Evolutionary conservation across 371 early-diverging fungal genomes (phyloP).

Genomic region (Homolaphlyctis polyrhiza): DNA sequence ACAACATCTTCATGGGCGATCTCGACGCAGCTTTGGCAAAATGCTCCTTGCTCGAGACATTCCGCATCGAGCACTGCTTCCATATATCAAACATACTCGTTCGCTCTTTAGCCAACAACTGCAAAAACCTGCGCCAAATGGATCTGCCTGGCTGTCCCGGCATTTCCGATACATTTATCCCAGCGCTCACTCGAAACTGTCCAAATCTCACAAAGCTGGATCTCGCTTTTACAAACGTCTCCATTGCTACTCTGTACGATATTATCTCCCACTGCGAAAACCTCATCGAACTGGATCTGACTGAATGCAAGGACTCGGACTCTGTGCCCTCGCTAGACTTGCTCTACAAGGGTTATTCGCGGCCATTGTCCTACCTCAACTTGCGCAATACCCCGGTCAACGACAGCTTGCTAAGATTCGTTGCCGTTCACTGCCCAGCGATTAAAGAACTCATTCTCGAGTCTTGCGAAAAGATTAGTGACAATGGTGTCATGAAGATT

Average conservation of each 20-base stretch:
- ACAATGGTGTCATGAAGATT: slow-evolving; percentile 33
- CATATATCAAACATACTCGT: slow-evolving; percentile 43
- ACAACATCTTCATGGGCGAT: slow-evolving; percentile 45
- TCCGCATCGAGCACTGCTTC: slow-evolving; percentile 38
- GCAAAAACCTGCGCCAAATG: slow-evolving; percentile 24
- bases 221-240: slow-evolving; percentile 37
- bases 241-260: slow-evolving; percentile 31
- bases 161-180: slow-evolving; percentile 40
- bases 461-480: slow-evolving; percentile 35
- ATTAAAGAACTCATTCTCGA: slow-evolving; percentile 38
- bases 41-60: slow-evolving; percentile 26
- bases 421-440: slow-evolving; percentile 29
- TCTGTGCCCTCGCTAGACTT: slow-evolving; percentile 18
- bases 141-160: slow-evolving; percentile 42
- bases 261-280: slow-evolving; percentile 25
- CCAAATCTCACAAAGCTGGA: slow-evolving; percentile 28
- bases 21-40: slow-evolving; percentile 31
- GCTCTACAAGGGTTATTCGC: slow-evolving; percentile 15
- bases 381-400: slow-evolving; percentile 38
- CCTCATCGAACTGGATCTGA: slow-evolving; percentile 35
- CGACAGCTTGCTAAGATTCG: slow-evolving; percentile 34
- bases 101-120: slow-evolving; percentile 31
- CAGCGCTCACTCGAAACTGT: slow-evolving; percentile 32
- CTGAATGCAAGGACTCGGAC: slow-evolving; percentile 33
- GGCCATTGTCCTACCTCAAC: slow-evolving; percentile 36